Conservation (phyloP, 148 eudicot species). For the Fagopyrum homotropicum region DNA sequence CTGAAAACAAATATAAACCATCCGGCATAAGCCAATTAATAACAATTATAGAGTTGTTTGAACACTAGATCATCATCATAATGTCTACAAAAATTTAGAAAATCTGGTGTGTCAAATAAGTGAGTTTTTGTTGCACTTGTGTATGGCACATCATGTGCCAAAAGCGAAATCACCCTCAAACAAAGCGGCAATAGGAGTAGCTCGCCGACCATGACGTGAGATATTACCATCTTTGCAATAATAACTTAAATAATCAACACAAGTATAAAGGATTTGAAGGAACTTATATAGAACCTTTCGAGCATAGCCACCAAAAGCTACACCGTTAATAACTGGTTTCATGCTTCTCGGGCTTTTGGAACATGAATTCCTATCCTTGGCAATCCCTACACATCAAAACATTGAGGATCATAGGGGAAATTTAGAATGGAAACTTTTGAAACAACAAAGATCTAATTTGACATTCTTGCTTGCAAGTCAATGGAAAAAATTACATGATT, state of each 20-base stretch:
- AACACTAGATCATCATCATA: neutral
- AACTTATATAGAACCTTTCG: slow-evolving; percentile 45
- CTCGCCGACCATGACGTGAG: no score
- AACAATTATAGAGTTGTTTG: neutral
- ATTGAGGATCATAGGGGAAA: neutral
- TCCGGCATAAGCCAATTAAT: neutral
- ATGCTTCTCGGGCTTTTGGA: slow-evolving; percentile 13
- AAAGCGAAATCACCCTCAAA: no score
- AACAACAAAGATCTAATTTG: neutral
- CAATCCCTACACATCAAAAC: slow-evolving; percentile 19
- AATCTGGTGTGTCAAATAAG: no score
- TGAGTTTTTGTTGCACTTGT: no score
- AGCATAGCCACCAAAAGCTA: slow-evolving; percentile 94
- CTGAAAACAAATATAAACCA: slow-evolving; percentile 26
- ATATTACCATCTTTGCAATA: no score
- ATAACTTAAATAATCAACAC: neutral
- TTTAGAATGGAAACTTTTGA: neutral
- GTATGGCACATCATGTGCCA: no score
- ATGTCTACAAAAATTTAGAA: no score
- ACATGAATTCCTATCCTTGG: slow-evolving; percentile 12
- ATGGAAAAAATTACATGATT: neutral
- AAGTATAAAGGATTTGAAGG: neutral
- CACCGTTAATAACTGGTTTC: slow-evolving; percentile 50
- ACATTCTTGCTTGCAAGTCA: slow-evolving; percentile 19
- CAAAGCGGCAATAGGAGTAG: no score